Conservation (phyloP, 2,329 filamentous ascomycete species). For the Chaetomium sp. region DNA sequence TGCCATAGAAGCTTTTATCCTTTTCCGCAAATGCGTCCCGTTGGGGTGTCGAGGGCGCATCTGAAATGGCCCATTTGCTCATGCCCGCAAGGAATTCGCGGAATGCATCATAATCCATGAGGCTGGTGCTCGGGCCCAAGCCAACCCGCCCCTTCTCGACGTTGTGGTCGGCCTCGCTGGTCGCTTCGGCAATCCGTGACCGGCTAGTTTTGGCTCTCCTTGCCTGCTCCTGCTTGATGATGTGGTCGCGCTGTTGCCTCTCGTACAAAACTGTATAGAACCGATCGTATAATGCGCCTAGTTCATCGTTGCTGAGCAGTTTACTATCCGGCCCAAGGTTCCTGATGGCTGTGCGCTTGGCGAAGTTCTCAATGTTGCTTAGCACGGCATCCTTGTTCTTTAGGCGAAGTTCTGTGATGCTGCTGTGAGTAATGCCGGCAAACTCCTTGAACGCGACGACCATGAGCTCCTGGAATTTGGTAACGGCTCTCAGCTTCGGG, state of each 20-base stretch:
- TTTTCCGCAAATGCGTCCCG: conserved; percentile 52
- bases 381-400: conserved; percentile 95
- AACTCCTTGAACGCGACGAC: conserved; percentile 99
- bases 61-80: conserved; percentile 89
- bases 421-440: conserved; percentile 89
- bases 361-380: conserved; percentile 95
- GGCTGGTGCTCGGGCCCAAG: conserved; percentile 81
- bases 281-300: conserved; percentile 87
- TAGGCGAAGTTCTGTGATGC: conserved; percentile 81
- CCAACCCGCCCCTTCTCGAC: conserved; percentile 85
- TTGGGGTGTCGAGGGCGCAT: conserved; percentile 67
- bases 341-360: conserved; percentile 92
- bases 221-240: conserved; percentile 75
- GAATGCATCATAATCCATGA: conserved; percentile 98
- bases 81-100: conserved; percentile 89
- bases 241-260: conserved; percentile 77
- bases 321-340: conserved; percentile 97
- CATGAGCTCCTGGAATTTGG: conserved; percentile 96
- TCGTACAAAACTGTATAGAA: conserved; percentile 94
- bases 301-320: conserved; percentile 78
- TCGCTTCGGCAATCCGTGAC: conserved; percentile 38
- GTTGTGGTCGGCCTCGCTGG: conserved; percentile 50
- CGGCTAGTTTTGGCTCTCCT: conserved; percentile 65
- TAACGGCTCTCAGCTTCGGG: conserved; percentile 89
- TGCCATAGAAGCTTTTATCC: conserved; percentile 62